Evolutionary conservation across 139 green algal species (phyloP).

Genomic region (Chlorella sp.): DNA sequence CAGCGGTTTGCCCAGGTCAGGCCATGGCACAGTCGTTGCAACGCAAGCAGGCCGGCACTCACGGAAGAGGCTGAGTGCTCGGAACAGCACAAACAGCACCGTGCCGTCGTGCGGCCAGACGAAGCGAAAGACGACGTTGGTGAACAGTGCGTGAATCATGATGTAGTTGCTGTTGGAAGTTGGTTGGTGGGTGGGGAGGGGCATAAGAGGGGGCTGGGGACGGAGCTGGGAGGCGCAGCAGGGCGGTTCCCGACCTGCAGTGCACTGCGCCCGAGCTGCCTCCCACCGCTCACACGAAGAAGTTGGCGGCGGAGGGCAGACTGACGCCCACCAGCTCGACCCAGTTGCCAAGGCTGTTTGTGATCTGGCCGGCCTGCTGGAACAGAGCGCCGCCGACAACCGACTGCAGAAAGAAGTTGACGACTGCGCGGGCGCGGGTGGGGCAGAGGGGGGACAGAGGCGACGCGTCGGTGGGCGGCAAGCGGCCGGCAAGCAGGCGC

Average conservation of each 20-base stretch:
- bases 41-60: not conserved
- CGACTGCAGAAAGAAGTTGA: constrained; percentile 10
- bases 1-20: not conserved
- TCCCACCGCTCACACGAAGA: too few species aligned
- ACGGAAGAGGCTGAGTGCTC: constrained; percentile 2
- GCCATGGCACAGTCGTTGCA: not conserved
- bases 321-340: constrained; percentile 1
- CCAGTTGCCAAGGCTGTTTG: constrained; percentile 12
- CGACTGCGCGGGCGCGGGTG: too few species aligned
- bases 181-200: not conserved
- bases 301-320: constrained; percentile 4
- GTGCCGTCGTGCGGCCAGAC: constrained; percentile 20
- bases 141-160: constrained; percentile 11
- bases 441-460: too few species aligned
- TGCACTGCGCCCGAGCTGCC: not conserved
- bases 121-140: constrained; percentile 22
- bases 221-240: not conserved
- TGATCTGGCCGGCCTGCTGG: not conserved
- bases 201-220: not conserved
- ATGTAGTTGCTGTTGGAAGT: constrained; percentile 13
- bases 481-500: too few species aligned
- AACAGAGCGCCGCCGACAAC: constrained; percentile 16
- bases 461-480: too few species aligned
- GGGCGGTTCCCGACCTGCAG: not conserved
- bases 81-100: constrained; percentile 23